Evolutionary conservation across 1,284 basidiomycete genomes (phyloP).

Genomic region (Ganoderma lingzhi): DNA sequence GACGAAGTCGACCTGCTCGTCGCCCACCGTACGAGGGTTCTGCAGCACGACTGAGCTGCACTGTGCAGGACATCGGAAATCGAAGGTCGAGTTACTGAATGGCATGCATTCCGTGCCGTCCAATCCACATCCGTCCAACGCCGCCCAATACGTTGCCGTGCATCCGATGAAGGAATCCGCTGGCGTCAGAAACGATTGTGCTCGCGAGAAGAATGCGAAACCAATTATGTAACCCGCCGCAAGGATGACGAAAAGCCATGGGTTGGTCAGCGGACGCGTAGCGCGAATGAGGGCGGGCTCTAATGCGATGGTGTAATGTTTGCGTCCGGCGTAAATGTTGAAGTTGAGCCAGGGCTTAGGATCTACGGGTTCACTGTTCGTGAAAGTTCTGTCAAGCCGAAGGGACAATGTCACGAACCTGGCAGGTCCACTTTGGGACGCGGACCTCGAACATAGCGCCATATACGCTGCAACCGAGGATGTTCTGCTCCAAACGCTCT

Average conservation of each 20-base stretch:
- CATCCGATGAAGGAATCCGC: constrained; percentile 70
- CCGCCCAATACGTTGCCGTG: constrained; percentile 75
- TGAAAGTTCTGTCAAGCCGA: constrained; percentile 17
- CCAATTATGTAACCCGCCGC: constrained; percentile 73
- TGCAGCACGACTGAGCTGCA: constrained; percentile 74
- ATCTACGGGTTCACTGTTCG: constrained; percentile 44
- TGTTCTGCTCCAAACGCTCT: constrained; percentile 34
- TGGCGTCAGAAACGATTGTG: constrained; percentile 76
- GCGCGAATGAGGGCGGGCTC: constrained; percentile 60
- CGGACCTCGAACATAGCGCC: constrained; percentile 63
- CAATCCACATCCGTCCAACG: constrained; percentile 80
- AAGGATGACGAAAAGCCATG: constrained; percentile 64
- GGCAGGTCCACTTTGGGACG: constrained; percentile 64
- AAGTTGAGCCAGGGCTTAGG: constrained; percentile 63
- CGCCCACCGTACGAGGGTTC: constrained; percentile 82
- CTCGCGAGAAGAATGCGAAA: constrained; percentile 76
- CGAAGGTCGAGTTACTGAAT: constrained; percentile 67
- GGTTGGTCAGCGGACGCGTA: constrained; percentile 58
- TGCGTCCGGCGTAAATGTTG: constrained; percentile 49
- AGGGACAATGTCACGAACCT: constrained; percentile 47
- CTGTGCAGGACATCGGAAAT: constrained; percentile 85
- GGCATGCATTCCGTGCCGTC: constrained; percentile 75
- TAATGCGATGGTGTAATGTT: constrained; percentile 52
- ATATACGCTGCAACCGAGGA: constrained; percentile 36
- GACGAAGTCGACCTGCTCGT: constrained; percentile 67